Conservation (phyloP, 202 grass and related monocot genomes). For the Digitaria exilis region DNA sequence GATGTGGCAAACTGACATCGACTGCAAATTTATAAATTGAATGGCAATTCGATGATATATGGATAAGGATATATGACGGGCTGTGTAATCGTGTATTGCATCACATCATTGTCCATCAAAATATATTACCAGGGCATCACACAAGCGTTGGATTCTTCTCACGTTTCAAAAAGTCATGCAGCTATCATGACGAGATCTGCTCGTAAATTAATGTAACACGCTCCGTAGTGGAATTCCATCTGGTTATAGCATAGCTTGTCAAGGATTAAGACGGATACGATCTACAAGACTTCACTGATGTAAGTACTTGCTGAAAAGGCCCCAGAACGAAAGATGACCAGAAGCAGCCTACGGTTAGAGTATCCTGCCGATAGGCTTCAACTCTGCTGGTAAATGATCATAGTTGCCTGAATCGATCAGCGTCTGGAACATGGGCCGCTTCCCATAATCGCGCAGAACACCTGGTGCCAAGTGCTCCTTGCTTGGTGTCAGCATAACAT, state of each 20-base stretch:
- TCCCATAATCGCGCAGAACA: slow-evolving; percentile 52
- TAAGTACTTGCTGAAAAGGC: background rate
- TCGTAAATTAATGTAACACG: background rate
- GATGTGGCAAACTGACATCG: background rate
- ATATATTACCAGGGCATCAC: background rate
- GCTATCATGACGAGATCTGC: background rate
- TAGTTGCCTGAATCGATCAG: slow-evolving; percentile 84
- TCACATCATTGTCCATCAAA: background rate
- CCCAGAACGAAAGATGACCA: background rate
- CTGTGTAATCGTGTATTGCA: background rate
- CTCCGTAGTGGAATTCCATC: background rate
- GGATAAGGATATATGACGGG: background rate
- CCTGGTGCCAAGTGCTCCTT: slow-evolving; percentile 84
- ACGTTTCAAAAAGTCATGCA: background rate
- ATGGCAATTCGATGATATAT: background rate
- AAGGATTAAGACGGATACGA: background rate
- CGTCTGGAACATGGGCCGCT: slow-evolving; percentile 80
- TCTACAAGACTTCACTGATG: background rate
- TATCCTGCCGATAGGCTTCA: slow-evolving; percentile 78
- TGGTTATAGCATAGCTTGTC: background rate
- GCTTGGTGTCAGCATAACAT: slow-evolving; percentile 87
- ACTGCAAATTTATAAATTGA: background rate
- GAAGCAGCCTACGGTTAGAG: slow-evolving; percentile 33
- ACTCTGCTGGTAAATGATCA: slow-evolving; percentile 69
- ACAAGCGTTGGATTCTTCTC: background rate